phyloP scores from a whole-genome alignment of 164 flowering plant genomes.

The Taxillus chinensis region DNA sequence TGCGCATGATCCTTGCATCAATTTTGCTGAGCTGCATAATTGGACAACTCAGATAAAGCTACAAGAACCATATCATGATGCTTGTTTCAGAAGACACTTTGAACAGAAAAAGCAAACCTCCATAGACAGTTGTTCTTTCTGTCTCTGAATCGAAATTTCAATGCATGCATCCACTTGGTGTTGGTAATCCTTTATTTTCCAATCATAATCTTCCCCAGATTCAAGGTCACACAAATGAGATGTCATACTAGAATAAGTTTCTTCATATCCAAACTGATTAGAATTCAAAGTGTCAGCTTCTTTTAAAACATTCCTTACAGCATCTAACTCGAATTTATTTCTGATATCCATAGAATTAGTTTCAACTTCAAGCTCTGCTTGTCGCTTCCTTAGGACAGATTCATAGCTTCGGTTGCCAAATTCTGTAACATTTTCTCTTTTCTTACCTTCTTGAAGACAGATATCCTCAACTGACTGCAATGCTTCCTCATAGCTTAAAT shows the following conservation, averaged over 20 bases:
- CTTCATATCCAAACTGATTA: slow-evolving; percentile 64
- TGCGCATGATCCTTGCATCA: slow-evolving; percentile 75
- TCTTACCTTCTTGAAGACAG: slow-evolving; percentile 74
- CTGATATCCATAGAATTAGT: slow-evolving; percentile 29
- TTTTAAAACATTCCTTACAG: slow-evolving; percentile 60
- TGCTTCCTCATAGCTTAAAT: slow-evolving; percentile 72
- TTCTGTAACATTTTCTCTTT: slow-evolving; percentile 45
- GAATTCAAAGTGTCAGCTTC: slow-evolving; percentile 63
- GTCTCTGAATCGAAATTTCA: slow-evolving; percentile 72
- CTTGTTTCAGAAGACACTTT: slow-evolving; percentile 4
- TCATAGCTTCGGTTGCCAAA: slow-evolving; percentile 47
- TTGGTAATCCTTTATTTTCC: slow-evolving; percentile 62
- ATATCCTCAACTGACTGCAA: slow-evolving; percentile 70
- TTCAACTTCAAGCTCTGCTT: slow-evolving; percentile 62
- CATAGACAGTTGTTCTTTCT: slow-evolving; percentile 63
- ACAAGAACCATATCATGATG: background rate
- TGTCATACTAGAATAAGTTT: slow-evolving; percentile 39
- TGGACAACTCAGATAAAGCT: slow-evolving; percentile 17
- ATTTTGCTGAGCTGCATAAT: slow-evolving; percentile 79
- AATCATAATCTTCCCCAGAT: slow-evolving; percentile 67
- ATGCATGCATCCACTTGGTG: slow-evolving; percentile 67
- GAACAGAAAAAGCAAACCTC: slow-evolving; percentile 50
- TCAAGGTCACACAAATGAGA: slow-evolving; percentile 72
- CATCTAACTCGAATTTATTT: slow-evolving; percentile 68
- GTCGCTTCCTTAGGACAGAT: slow-evolving; percentile 59